phyloP scores from a whole-genome alignment of 1,284 basidiomycete species.

The Cryptococcus hybrid region DNA sequence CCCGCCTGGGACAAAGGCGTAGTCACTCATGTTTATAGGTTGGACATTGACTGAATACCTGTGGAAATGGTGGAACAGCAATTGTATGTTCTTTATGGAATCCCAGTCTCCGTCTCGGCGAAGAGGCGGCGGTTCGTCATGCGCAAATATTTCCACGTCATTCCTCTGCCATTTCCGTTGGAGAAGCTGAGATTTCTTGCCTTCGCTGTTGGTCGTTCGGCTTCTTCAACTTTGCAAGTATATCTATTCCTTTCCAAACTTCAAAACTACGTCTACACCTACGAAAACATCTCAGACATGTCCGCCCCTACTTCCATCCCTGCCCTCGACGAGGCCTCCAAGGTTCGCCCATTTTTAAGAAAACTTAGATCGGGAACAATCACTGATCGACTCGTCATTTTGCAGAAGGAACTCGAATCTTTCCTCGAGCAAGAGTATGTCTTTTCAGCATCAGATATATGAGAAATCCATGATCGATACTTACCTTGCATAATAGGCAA shows the following conservation, averaged over 20 bases:
- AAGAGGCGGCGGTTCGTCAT: background rate
- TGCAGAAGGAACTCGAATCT: slow-evolving; percentile 74
- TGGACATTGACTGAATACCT: background rate
- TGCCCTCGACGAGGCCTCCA: slow-evolving; percentile 74
- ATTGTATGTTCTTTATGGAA: no score
- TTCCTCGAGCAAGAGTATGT: slow-evolving; percentile 75
- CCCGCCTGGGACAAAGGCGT: slow-evolving; percentile 80
- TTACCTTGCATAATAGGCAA: slow-evolving; percentile 53
- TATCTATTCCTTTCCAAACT: background rate
- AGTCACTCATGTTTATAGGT: slow-evolving; percentile 59
- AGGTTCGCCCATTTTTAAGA: slow-evolving; percentile 53
- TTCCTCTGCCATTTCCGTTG: background rate
- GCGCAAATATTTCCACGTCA: slow-evolving; percentile 5
- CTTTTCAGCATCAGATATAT: no score
- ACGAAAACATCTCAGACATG: slow-evolving; percentile 15
- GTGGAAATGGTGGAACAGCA: no score
- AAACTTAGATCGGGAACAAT: background rate
- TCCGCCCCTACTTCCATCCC: slow-evolving; percentile 30
- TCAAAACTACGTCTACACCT: background rate
- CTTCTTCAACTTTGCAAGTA: background rate
- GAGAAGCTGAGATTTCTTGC: background rate
- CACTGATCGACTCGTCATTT: slow-evolving; percentile 3
- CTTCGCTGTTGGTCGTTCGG: background rate
- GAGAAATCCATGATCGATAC: background rate
- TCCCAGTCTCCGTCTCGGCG: no score